Conservation (phyloP, 1,284 basidiomycete species). For the Puccinia novopanici region DNA sequence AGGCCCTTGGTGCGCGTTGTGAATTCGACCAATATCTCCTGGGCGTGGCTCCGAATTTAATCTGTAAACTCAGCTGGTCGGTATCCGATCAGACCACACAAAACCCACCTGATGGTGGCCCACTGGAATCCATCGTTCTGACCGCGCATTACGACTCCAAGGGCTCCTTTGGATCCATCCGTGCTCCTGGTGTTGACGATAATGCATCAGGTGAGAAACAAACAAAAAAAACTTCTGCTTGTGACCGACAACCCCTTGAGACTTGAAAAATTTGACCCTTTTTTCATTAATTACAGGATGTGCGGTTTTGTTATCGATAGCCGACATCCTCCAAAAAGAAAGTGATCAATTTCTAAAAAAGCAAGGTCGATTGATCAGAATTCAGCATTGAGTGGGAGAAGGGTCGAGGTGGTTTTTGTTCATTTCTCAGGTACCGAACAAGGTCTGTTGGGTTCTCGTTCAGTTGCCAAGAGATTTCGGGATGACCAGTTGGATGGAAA, state of each 20-base stretch:
- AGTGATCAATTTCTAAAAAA: constrained; percentile 62
- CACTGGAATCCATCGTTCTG: constrained; percentile 63
- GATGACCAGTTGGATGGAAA: neutral
- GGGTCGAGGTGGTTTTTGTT: constrained; percentile 55
- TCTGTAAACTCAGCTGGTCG: constrained; percentile 63
- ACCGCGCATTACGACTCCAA: constrained; percentile 83
- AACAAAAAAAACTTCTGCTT: no score
- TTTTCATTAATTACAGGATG: neutral
- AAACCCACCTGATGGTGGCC: constrained; percentile 63
- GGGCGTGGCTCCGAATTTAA: constrained; percentile 79
- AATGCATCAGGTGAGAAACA: constrained; percentile 68
- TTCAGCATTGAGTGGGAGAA: constrained; percentile 48
- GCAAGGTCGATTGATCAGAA: constrained; percentile 53
- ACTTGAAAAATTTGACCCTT: neutral
- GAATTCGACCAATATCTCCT: constrained; percentile 67
- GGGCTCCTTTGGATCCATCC: constrained; percentile 74
- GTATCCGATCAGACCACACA: constrained; percentile 52
- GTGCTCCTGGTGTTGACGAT: constrained; percentile 75
- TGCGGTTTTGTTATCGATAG: constrained; percentile 68
- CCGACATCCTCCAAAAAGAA: constrained; percentile 68
- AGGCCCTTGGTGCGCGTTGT: constrained; percentile 73
- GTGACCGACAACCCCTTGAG: constrained; percentile 68
- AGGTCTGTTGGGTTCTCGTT: constrained; percentile 61
- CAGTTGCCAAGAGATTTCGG: constrained; percentile 56
- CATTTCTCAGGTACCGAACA: constrained; percentile 63